These are phyloP conservation scores for Penicillium pulvis DNA, from an alignment of 495 filamentous ascomycete genomes.

Conservation along the genomic window DNA sequence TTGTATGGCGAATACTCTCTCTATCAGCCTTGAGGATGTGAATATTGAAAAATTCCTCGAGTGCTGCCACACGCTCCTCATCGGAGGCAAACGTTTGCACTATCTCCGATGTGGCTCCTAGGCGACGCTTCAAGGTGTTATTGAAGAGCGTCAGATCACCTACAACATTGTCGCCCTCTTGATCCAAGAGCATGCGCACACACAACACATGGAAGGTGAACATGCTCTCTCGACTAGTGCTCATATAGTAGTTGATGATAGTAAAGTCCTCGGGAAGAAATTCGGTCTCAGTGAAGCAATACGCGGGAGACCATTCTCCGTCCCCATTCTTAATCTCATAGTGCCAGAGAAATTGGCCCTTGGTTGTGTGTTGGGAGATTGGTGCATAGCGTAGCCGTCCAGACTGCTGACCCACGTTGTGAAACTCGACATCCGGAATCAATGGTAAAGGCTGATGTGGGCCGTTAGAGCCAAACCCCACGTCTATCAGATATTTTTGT, in stretches of 20 bases:
- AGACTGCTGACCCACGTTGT: constrained; percentile 43
- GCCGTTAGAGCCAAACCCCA: constrained; percentile 64
- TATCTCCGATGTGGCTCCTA: constrained; percentile 16
- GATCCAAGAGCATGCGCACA: constrained; percentile 51
- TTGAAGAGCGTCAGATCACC: constrained; percentile 59
- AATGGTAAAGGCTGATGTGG: constrained; percentile 53
- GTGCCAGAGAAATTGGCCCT: constrained; percentile 49
- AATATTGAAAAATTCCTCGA: constrained; percentile 19
- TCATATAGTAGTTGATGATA: constrained; percentile 58
- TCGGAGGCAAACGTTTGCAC: constrained; percentile 16
- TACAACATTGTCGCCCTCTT: constrained; percentile 37
- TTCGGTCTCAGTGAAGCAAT: constrained; percentile 58
- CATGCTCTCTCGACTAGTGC: constrained; percentile 38
- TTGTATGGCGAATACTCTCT: constrained; percentile 18
- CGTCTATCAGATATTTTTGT: constrained; percentile 60
- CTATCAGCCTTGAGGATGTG: constrained; percentile 3
- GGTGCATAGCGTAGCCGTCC: constrained; percentile 43
- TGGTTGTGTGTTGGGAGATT: constrained; percentile 7
- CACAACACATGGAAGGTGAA: constrained; percentile 52
- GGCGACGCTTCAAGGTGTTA: constrained; percentile 38
- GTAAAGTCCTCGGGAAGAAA: constrained; percentile 55
- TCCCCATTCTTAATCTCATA: constrained; percentile 50
- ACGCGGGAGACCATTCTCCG: constrained; percentile 51
- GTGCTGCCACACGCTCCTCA: constrained; percentile 20
- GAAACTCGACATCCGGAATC: constrained; percentile 32